Percentiles rank a stretch among this genome's conserved stretches.
phyloP scores from a whole-genome alignment of 768 basidiomycete genomes.

The Podaxis mareebaensis region DNA sequence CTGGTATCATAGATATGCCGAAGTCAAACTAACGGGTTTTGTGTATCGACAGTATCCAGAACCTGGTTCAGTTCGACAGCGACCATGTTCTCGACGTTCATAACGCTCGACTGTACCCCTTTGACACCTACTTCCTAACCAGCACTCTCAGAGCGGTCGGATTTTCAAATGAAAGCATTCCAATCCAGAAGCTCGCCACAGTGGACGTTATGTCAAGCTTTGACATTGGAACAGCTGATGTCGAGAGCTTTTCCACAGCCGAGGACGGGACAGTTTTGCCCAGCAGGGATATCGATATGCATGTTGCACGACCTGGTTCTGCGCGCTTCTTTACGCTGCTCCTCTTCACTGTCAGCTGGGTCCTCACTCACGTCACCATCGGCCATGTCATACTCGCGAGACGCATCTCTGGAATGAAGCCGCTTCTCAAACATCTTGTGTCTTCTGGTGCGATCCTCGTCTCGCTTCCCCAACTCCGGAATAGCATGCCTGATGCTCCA shows the following conservation, averaged over 20 bases:
- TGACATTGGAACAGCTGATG: slow-evolving; percentile 39
- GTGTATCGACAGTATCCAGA: slow-evolving; percentile 44
- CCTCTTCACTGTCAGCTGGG: slow-evolving; percentile 51
- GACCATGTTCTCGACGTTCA: slow-evolving; percentile 58
- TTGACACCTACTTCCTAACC: slow-evolving; percentile 53
- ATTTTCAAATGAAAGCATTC: slow-evolving; percentile 34
- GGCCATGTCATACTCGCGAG: slow-evolving; percentile 47
- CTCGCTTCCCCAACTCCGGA: slow-evolving; percentile 49
- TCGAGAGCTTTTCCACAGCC: slow-evolving; percentile 30
- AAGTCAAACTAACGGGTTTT: neutral
- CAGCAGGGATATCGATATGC: slow-evolving; percentile 47
- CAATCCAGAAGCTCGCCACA: slow-evolving; percentile 44
- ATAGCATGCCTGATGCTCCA: slow-evolving; percentile 59
- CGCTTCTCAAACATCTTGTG: slow-evolving; percentile 38
- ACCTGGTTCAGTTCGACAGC: slow-evolving; percentile 56
- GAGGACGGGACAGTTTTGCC: slow-evolving; percentile 19
- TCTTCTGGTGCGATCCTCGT: slow-evolving; percentile 43
- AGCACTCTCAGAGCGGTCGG: slow-evolving; percentile 46
- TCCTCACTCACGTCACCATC: slow-evolving; percentile 53
- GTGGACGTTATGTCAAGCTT: slow-evolving; percentile 50
- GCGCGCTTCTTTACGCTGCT: slow-evolving; percentile 45
- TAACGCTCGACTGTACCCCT: slow-evolving; percentile 54
- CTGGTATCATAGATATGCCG: neutral
- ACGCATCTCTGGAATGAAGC: slow-evolving; percentile 28
- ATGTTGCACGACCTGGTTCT: slow-evolving; percentile 44